Conservation (phyloP, 805 yeast genomes). For the Metschnikowia arizonensis region DNA sequence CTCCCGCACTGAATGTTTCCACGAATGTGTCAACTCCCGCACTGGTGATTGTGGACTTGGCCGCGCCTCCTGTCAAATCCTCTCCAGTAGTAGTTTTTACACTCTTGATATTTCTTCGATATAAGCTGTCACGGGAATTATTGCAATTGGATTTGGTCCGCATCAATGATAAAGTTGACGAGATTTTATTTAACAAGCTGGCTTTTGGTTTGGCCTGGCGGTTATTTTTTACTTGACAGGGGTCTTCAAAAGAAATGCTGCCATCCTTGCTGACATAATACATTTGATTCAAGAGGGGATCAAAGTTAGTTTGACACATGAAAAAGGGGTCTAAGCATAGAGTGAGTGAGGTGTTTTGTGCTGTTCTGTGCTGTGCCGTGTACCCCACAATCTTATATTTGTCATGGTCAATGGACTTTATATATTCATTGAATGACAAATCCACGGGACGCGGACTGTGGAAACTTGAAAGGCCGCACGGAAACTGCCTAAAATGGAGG, state of each 20-base stretch:
- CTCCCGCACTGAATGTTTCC: no score
- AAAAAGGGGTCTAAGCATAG: no score
- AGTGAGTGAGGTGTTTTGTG: no score
- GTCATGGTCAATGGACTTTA: no score
- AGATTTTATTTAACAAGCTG: constrained; percentile 10
- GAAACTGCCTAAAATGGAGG: background rate
- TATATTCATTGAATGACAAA: background rate
- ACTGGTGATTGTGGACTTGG: no score
- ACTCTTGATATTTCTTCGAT: background rate
- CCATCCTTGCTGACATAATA: constrained; percentile 17
- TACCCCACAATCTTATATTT: no score
- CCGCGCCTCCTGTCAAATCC: no score
- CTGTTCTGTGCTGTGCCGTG: no score
- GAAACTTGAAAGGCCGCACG: background rate
- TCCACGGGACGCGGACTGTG: background rate
- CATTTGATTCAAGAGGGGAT: constrained; percentile 15
- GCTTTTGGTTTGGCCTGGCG: background rate
- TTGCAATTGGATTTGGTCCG: constrained; percentile 9
- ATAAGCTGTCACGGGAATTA: background rate
- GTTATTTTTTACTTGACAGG: constrained; percentile 17
- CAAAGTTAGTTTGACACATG: constrained; percentile 18
- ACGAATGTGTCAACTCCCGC: no score
- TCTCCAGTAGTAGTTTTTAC: background rate
- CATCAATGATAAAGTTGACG: constrained; percentile 12
- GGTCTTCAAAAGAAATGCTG: constrained; percentile 16